A percentile compares a stretch with the other conserved stretches of the same genome.
phyloP scores from a whole-genome alignment of 164 flowering plant species.

The Macadamia tetraphylla region DNA sequence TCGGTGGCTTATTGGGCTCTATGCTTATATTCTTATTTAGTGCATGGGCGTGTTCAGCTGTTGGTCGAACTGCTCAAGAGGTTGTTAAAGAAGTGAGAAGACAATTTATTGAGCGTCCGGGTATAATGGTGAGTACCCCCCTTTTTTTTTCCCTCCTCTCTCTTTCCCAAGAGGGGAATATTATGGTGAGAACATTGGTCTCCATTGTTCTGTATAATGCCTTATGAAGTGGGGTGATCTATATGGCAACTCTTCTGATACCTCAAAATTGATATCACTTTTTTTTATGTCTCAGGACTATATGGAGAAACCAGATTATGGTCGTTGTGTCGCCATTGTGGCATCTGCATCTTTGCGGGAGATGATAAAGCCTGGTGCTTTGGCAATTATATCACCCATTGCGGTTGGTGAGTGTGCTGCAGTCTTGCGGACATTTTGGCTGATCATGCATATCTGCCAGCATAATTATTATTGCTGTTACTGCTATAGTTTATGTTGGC shows the following conservation, averaged over 20 bases:
- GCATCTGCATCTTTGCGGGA: conserved; percentile 97
- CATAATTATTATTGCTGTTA: too few species aligned
- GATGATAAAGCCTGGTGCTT: conserved; percentile 99
- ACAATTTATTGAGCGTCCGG: conserved; percentile 97
- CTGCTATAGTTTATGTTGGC: too few species aligned
- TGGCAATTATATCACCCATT: conserved; percentile 89
- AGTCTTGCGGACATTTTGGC: background rate
- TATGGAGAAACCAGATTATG: conserved; percentile 92
- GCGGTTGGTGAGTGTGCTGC: conserved; percentile 55
- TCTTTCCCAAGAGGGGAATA: too few species aligned
- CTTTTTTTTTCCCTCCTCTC: too few species aligned
- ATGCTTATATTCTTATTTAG: conserved; percentile 97
- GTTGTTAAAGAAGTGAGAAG: conserved; percentile 97
- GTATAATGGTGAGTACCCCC: conserved; percentile 74
- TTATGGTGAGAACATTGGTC: background rate
- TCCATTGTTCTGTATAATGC: background rate
- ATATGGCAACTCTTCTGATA: background rate
- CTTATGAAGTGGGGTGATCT: background rate
- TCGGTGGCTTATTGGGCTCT: conserved; percentile 96
- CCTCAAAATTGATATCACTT: background rate
- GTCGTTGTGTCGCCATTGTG: conserved; percentile 95
- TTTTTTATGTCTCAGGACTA: conserved; percentile 52
- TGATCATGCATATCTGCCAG: background rate
- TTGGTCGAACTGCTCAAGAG: conserved; percentile 98
- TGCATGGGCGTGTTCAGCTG: conserved; percentile 99